A percentile compares a stretch with the other conserved stretches of the same genome.
Evolutionary conservation across 345 rosid species (phyloP).

Genomic region (Abelmoschus esculentus): DNA sequence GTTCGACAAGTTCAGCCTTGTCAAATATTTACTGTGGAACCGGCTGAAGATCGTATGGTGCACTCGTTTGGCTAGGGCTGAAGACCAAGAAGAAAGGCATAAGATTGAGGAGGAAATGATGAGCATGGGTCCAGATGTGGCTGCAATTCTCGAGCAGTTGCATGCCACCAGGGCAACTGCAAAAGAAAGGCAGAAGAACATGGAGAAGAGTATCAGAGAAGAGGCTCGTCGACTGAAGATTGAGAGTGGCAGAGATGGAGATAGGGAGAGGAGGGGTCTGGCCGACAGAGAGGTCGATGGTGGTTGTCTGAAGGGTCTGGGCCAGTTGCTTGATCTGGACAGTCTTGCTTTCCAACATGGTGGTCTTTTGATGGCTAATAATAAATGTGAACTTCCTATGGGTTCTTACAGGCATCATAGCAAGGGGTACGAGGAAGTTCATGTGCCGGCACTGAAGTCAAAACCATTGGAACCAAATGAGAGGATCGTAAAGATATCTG

Average conservation of each 20-base stretch:
- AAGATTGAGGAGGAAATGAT: conserved; percentile 81
- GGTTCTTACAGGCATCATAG: conserved; percentile 57
- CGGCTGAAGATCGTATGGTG: conserved; percentile 89
- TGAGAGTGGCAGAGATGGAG: conserved; percentile 60
- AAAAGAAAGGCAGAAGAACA: conserved; percentile 84
- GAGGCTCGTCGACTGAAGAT: conserved; percentile 89
- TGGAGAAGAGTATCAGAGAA: conserved; percentile 89
- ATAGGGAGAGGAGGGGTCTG: conserved; percentile 47
- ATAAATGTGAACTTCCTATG: conserved; percentile 73
- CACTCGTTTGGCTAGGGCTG: conserved; percentile 90
- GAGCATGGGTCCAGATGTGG: conserved; percentile 57
- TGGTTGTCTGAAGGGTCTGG: conserved; percentile 77
- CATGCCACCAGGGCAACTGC: conserved; percentile 93
- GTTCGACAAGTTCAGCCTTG: conserved; percentile 62
- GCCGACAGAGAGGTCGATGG: conserved; percentile 64
- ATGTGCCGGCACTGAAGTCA: conserved; percentile 71
- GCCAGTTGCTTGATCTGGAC: conserved; percentile 80
- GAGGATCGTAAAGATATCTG: conserved; percentile 65
- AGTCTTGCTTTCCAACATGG: conserved; percentile 75
- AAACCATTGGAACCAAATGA: conserved; percentile 51
- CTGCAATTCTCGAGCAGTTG: conserved; percentile 80
- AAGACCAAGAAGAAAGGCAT: conserved; percentile 73
- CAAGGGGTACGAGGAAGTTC: conserved; percentile 93
- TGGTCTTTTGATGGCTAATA: conserved; percentile 84
- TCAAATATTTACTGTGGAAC: conserved; percentile 60